Conservation (phyloP, 805 yeast genomes). For the Candida golubevii region DNA sequence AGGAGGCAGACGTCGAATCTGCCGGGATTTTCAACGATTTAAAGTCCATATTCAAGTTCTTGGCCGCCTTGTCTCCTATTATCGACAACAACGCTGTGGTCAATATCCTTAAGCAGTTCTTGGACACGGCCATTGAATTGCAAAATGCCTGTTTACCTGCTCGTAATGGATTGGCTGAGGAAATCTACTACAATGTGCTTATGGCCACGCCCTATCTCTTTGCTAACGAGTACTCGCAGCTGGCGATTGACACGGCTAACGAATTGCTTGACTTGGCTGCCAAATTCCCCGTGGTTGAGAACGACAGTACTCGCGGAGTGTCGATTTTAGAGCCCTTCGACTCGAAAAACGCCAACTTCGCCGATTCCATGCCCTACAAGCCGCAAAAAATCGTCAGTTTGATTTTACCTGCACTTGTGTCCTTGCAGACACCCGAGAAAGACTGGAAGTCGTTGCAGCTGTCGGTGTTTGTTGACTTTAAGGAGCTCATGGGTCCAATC, state of each 20-base stretch:
- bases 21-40: constrained; percentile 66
- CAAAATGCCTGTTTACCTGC: constrained; percentile 32
- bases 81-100: constrained; percentile 41
- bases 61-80: constrained; percentile 63
- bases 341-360: constrained; percentile 26
- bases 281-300: constrained; percentile 28
- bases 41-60: constrained; percentile 66
- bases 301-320: constrained; percentile 14
- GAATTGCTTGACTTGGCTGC: constrained; percentile 46
- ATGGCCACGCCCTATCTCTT: constrained; percentile 63
- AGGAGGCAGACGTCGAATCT: constrained; percentile 19
- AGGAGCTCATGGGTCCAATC: constrained; percentile 29
- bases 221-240: constrained; percentile 36
- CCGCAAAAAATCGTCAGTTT: constrained; percentile 46
- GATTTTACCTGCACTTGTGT: constrained; percentile 45
- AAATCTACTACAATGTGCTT: constrained; percentile 57
- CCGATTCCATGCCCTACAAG: constrained; percentile 43
- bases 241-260: constrained; percentile 32
- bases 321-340: constrained; percentile 37
- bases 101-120: constrained; percentile 48
- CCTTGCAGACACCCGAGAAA: constrained; percentile 32
- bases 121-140: constrained; percentile 52
- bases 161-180: constrained; percentile 63
- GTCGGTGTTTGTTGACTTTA: constrained; percentile 31
- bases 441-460: constrained; percentile 35